Evolutionary conservation across 441 rosid species (phyloP).

Genomic region (Populus hybrid): DNA sequence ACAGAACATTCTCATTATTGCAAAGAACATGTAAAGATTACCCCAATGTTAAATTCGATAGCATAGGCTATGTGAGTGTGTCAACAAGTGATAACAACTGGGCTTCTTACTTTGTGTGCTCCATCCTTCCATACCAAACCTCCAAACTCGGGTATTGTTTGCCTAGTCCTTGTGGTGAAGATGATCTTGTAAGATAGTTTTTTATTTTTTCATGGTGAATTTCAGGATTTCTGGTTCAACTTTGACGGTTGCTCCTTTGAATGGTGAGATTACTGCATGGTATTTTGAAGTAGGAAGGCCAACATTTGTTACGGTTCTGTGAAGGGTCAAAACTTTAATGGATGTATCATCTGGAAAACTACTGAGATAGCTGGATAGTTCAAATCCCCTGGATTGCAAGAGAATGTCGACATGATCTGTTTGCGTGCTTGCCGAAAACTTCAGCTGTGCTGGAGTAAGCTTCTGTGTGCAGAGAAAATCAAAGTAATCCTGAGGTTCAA

Average conservation of each 20-base stretch:
- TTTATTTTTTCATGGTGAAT: constrained; percentile 65
- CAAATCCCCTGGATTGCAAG: constrained; percentile 64
- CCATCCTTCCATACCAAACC: constrained; percentile 79
- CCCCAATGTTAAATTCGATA: background rate
- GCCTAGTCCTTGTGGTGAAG: constrained; percentile 46
- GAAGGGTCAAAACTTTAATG: constrained; percentile 39
- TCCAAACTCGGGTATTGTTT: constrained; percentile 71
- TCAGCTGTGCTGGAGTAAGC: constrained; percentile 51
- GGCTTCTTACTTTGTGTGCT: constrained; percentile 77
- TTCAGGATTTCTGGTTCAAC: constrained; percentile 58
- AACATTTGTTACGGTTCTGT: constrained; percentile 75
- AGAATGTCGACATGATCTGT: constrained; percentile 59
- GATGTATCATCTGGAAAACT: constrained; percentile 49
- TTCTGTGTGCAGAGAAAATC: constrained; percentile 84
- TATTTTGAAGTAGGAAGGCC: constrained; percentile 69
- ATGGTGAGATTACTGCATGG: constrained; percentile 56
- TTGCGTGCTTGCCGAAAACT: constrained; percentile 64
- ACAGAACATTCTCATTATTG: constrained; percentile 32
- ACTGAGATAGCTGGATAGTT: constrained; percentile 90
- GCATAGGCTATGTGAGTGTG: constrained; percentile 30
- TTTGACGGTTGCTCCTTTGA: constrained; percentile 54
- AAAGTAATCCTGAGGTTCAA: constrained; percentile 66
- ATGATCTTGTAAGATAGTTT: constrained; percentile 68
- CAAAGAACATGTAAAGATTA: constrained; percentile 9
- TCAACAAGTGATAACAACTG: constrained; percentile 60